Base-by-base conservation (phyloP, 306 rosid species). In the Quercus robur region DNA sequence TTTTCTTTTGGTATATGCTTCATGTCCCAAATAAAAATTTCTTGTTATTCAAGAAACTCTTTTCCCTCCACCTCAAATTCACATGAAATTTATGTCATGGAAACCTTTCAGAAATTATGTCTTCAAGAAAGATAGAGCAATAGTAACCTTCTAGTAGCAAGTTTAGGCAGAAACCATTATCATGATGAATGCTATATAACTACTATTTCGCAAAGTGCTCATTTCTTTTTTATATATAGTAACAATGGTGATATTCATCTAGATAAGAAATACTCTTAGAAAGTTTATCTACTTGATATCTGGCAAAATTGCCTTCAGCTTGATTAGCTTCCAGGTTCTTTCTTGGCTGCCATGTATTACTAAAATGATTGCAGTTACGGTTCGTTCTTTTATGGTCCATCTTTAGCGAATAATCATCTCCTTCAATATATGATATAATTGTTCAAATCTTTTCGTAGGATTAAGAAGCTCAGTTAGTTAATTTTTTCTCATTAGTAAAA, bases 1-100 rank as follows among this genome's bases (percentile, higher is more conserved):
- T 78, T 62, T 84, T 19, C 74, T 62, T 10, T 54, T 68, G 54
- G 21, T 72, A 28, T 73, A 3, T 25, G 78, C 49, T n/a, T 26
- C 46, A 35, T 67, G 3, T 3, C 9, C 44, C 51, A 7, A 19
- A 25, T 3, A 31, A 33, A 5, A 14, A 15, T 56, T 61, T 75
- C 30, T 31, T 19, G 13, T 3, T 31, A n/a, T 67, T 69, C 17
- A 57, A 46, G 49, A 35, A 28, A 17, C 46, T 30, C 3, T 9
- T 46, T 46, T 12, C 5, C 28, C 11, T 26, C 69, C 69, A 62
- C 15, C 19, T 0, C 69, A 25, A 12, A 28, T 62, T 25, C 4
- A 14, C 19, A 28, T 13, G 38, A 62, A 62, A 62, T 6, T 62
- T 25, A 25, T 26, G 38, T 62, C 69, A 62, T 4, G 28, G 69